Percentiles rank a stretch among this genome's conserved stretches.
These are phyloP conservation scores for Phytophthora boehmeriae DNA, from an alignment of 352 stramenopile genomes.

Conservation along the genomic window DNA sequence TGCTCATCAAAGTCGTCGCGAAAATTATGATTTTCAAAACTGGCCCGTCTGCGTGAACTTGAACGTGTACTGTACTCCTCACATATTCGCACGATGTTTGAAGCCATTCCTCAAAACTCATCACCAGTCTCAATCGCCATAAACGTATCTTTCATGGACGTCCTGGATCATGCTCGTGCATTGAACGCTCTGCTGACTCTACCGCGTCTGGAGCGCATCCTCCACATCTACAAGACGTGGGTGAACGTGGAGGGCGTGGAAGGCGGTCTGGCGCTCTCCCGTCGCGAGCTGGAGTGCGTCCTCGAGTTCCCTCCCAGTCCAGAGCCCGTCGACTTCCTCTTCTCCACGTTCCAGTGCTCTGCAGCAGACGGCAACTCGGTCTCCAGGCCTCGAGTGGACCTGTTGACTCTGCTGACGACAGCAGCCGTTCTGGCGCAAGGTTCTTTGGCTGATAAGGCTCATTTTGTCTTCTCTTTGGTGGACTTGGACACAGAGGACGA, in stretches of 20 bases:
- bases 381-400: conserved; percentile 42
- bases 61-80: not conserved
- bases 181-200: conserved; percentile 54
- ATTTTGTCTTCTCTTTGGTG: conserved; percentile 69
- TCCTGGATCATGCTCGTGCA: conserved; percentile 43
- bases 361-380: not conserved
- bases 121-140: not conserved
- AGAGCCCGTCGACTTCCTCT: conserved; percentile 53
- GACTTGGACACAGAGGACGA: conserved; percentile 82
- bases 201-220: conserved; percentile 57
- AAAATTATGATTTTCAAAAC: not conserved
- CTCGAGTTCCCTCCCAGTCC: conserved; percentile 51
- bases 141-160: conserved; percentile 6
- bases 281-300: conserved; percentile 65
- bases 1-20: not conserved
- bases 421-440: conserved; percentile 54
- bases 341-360: conserved; percentile 43
- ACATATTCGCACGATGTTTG: not conserved
- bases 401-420: conserved; percentile 60
- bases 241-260: conserved; percentile 56
- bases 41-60: not conserved
- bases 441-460: conserved; percentile 52
- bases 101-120: not conserved
- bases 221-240: conserved; percentile 61
- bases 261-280: conserved; percentile 64